A percentile compares a stretch with the other conserved stretches of the same genome.
These are phyloP conservation scores for Colletotrichum caudatum DNA, from an alignment of 2,329 filamentous ascomycete species.

Conservation along the genomic window DNA sequence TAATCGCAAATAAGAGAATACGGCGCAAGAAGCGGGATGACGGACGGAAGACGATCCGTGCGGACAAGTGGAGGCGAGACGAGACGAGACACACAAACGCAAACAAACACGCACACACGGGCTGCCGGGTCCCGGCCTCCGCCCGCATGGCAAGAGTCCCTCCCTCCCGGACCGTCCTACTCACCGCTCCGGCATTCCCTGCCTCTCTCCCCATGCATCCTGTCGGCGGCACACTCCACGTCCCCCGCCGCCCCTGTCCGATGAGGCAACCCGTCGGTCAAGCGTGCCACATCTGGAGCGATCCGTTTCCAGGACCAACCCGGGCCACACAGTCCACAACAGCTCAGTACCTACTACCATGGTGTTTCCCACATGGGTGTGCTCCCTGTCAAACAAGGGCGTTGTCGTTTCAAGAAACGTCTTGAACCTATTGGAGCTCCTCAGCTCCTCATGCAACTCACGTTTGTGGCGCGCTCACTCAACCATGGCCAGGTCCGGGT, in stretches of 20 bases:
- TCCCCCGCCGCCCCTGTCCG: too few species aligned
- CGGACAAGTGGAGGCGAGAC: background rate
- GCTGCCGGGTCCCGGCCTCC: background rate
- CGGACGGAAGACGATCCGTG: background rate
- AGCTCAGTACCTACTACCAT: too few species aligned
- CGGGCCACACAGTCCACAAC: too few species aligned
- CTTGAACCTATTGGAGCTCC: background rate
- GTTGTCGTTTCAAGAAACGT: background rate
- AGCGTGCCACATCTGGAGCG: background rate
- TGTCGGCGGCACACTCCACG: background rate
- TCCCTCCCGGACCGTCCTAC: background rate
- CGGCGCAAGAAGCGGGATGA: background rate
- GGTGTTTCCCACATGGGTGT: background rate
- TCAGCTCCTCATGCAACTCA: background rate
- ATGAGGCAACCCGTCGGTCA: background rate
- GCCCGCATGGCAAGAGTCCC: background rate
- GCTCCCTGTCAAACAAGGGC: background rate
- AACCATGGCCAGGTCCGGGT: background rate
- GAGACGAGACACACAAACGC: too few species aligned
- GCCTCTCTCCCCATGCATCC: too few species aligned
- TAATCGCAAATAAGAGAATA: background rate
- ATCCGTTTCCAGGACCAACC: too few species aligned
- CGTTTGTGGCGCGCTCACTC: background rate
- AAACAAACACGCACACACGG: background rate
- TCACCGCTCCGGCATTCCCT: background rate